A percentile compares a stretch with the other conserved stretches of the same genome.
Evolutionary conservation across 2,329 filamentous ascomycete species (phyloP).

Genomic region (Penicillium hordei): DNA sequence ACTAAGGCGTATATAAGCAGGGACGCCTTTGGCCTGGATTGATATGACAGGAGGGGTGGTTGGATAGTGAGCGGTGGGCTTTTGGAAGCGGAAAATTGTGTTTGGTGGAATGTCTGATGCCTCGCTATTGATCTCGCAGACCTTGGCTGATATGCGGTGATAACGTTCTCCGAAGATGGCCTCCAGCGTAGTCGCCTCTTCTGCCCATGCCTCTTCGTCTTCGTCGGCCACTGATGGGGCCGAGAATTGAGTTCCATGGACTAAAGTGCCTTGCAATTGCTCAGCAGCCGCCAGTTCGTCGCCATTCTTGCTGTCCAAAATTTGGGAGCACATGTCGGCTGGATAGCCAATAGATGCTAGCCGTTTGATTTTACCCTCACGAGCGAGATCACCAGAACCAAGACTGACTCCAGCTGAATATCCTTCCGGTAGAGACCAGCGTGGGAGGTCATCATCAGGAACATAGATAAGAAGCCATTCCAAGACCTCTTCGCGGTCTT

Average conservation of each 20-base stretch:
- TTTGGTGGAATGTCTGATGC: conserved; percentile 44
- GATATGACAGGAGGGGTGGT: conserved; percentile 65
- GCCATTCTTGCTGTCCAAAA: conserved; percentile 67
- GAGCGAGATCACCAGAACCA: conserved; percentile 75
- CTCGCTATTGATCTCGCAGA: conserved; percentile 70
- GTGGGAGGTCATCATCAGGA: conserved; percentile 91
- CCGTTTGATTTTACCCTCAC: conserved; percentile 78
- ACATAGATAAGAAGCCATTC: conserved; percentile 98
- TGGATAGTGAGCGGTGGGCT: conserved; percentile 70
- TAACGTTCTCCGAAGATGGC: conserved; percentile 81
- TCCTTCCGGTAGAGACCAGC: conserved; percentile 86
- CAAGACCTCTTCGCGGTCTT: conserved; percentile 85
- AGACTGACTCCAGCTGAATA: conserved; percentile 90
- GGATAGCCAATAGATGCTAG: conserved; percentile 83
- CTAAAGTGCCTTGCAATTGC: conserved; percentile 69
- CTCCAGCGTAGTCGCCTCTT: conserved; percentile 79
- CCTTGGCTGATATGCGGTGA: conserved; percentile 57
- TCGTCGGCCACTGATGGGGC: conserved; percentile 19
- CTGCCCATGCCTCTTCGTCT: conserved; percentile 68
- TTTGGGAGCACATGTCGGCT: conserved; percentile 74
- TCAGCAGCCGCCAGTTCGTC: conserved; percentile 78
- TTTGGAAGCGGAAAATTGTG: conserved; percentile 66
- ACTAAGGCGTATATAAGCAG: conserved; percentile 90
- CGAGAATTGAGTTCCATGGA: conserved; percentile 46
- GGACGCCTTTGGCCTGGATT: conserved; percentile 66